Percentiles rank a stretch among this genome's conserved stretches.
These are phyloP conservation scores for Scedosporium apiospermum DNA, from an alignment of 2,329 filamentous ascomycete genomes.

Conservation along the genomic window DNA sequence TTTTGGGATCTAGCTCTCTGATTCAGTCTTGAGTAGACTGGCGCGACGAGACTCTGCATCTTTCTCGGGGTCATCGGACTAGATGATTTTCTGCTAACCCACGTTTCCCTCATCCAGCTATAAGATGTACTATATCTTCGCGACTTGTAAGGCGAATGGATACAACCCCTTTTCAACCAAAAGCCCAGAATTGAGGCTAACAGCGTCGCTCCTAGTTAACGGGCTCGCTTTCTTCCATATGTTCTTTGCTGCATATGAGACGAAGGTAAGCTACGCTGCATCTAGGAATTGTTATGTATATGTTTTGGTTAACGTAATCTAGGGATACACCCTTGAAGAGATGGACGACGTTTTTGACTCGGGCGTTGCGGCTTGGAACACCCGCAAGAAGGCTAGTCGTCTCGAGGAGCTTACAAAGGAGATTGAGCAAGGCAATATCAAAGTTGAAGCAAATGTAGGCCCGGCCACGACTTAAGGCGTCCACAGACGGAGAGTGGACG, in stretches of 20 bases:
- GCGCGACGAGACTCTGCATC: not conserved
- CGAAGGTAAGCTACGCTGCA: constrained; percentile 27
- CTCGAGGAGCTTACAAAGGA: constrained; percentile 36
- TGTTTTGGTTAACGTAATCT: not conserved
- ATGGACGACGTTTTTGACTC: constrained; percentile 64
- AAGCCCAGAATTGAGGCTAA: not conserved
- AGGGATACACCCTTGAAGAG: constrained; percentile 65
- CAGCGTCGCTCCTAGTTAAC: constrained; percentile 34
- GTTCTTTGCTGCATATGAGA: constrained; percentile 54
- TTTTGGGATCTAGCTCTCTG: not conserved
- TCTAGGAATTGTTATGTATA: not conserved
- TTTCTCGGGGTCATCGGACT: too few species aligned
- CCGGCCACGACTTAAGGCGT: too few species aligned
- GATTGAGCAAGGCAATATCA: constrained; percentile 36
- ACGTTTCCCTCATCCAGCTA: constrained; percentile 19
- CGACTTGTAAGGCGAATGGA: constrained; percentile 30
- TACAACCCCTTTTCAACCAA: not conserved
- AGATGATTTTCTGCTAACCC: not conserved
- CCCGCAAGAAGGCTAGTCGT: constrained; percentile 25
- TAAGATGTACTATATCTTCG: constrained; percentile 67
- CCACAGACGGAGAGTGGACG: too few species aligned
- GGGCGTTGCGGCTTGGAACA: constrained; percentile 49
- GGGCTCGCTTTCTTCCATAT: constrained; percentile 59
- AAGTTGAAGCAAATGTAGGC: constrained; percentile 16
- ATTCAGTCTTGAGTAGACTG: not conserved